Evolutionary conservation across 306 rosid species (phyloP).

Genomic region (Purshia tridentata): DNA sequence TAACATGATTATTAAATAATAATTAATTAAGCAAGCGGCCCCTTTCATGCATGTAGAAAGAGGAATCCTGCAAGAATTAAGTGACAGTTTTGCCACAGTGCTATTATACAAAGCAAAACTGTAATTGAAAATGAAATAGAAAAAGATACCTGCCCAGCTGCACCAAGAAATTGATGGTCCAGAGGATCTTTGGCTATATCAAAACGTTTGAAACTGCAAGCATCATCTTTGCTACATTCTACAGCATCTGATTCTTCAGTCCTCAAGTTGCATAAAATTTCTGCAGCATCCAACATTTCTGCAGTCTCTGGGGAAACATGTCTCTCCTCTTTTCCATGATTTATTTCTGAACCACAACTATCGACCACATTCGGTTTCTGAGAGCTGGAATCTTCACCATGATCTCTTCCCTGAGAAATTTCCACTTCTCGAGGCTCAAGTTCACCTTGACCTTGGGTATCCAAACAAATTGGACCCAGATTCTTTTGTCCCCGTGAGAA

Average conservation of each 20-base stretch:
- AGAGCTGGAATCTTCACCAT: slow-evolving; percentile 50
- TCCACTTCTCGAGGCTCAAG: slow-evolving; percentile 36
- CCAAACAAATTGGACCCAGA: slow-evolving; percentile 44
- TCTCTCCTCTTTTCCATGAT: slow-evolving; percentile 42
- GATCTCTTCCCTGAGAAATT: slow-evolving; percentile 34
- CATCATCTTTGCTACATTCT: slow-evolving; percentile 42
- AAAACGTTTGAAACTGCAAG: slow-evolving; percentile 73
- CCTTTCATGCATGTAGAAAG: not conserved
- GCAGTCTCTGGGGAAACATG: slow-evolving; percentile 34
- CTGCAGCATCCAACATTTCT: slow-evolving; percentile 48
- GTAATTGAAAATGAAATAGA: not conserved
- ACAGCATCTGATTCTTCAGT: slow-evolving; percentile 40
- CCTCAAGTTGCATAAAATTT: slow-evolving; percentile 39
- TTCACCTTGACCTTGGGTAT: slow-evolving; percentile 46
- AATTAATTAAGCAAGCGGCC: too few species aligned
- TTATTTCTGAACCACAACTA: slow-evolving; percentile 32
- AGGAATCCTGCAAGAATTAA: not conserved
- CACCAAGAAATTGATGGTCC: slow-evolving; percentile 83
- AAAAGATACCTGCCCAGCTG: slow-evolving; percentile 69
- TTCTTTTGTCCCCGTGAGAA: slow-evolving; percentile 80
- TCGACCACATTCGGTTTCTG: slow-evolving; percentile 38
- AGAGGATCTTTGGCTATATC: slow-evolving; percentile 80
- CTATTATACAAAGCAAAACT: not conserved
- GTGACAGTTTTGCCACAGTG: not conserved
- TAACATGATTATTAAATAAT: not conserved